Conservation (phyloP, 2,329 filamentous ascomycete species). For the Knufia fluminis region DNA sequence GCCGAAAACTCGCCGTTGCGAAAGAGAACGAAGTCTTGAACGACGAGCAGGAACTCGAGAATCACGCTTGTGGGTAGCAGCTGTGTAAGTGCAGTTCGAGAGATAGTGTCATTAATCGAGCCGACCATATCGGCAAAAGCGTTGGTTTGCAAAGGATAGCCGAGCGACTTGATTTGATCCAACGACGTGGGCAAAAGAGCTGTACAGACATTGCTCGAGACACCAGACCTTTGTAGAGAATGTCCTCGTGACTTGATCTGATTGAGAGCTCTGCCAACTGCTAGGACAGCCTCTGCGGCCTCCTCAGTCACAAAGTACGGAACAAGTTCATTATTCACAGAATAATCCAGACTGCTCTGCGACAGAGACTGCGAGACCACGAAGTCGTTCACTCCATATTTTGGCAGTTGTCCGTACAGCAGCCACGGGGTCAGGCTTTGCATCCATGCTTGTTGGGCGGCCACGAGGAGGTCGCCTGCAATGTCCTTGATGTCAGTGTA, state of each 20-base stretch:
- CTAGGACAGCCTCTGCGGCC: constrained; percentile 75
- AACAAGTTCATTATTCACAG: constrained; percentile 53
- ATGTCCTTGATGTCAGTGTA: constrained; percentile 77
- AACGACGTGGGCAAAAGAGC: constrained; percentile 26
- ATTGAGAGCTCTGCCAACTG: constrained; percentile 81
- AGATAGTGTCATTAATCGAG: constrained; percentile 70
- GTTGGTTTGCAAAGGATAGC: constrained; percentile 63
- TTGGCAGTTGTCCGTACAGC: constrained; percentile 73
- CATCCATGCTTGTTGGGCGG: constrained; percentile 84
- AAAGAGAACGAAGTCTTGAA: constrained; percentile 80
- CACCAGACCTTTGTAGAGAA: constrained; percentile 17
- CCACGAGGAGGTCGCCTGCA: constrained; percentile 59
- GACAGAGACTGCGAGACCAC: constrained; percentile 53
- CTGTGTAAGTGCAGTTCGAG: constrained; percentile 72
- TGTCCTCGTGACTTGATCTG: constrained; percentile 52
- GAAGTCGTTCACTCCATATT: constrained; percentile 72
- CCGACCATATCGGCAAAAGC: constrained; percentile 64
- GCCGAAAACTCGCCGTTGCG: constrained; percentile 86
- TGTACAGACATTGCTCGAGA: constrained; percentile 23
- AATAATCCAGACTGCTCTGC: constrained; percentile 28
- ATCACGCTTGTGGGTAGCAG: constrained; percentile 71
- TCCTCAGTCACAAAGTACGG: constrained; percentile 69
- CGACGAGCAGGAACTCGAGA: constrained; percentile 63
- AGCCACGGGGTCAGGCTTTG: constrained; percentile 86
- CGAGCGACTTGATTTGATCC: constrained; percentile 37